Base-by-base conservation (phyloP, 768 basidiomycete genomes). In the Phanerochaete carnosa region DNA sequence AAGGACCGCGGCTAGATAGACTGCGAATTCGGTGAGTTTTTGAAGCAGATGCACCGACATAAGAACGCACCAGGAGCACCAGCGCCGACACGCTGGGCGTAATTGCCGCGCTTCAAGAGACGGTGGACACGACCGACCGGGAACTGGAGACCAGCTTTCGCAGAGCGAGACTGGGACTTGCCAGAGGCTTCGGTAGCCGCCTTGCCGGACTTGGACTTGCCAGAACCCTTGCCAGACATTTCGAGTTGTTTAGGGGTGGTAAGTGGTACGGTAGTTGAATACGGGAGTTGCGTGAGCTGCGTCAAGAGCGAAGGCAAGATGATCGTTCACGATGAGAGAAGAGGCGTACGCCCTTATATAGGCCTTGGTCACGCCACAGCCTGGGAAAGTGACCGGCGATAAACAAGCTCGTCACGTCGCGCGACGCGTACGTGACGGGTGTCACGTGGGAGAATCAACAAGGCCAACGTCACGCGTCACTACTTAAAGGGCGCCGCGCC, bases 71-170 rank as follows among this genome's bases (percentile, higher is more conserved):
- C 88, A 70, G 93, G 91, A 64, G 93, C 90, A 78, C 92, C 92
- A 58, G 92, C 90, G 76, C 93, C 92, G 63, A 94, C 87, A 73
- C 93, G 89, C 67, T 90, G 87, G 53, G 89, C 88, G 65, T 92
- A 94, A 80, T 94, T 93, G 57, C 92, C 92, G 74, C 84, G 85
- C 81, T 92, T 92, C 74, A 94, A 74, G 45, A 92, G 84, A 84
- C 90, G 87, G 78, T 92, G 92, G 62, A 94, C 86, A 89, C 92
- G 92, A 82, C 92, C 92, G 67, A 94, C 92, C 57, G 92, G 92
- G 80, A 94, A 91, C 72, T 90, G 87, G 58, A 89, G 83, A 67
- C 88, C 88, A 13, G 88, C 88, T 69, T 88, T 89, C 57, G 87
- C 80, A 25, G 88, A 89, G 56, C 88, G 85, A 15, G 88, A 89